Conservation (phyloP, 257 asterid genomes). For the Primulina eburnea region DNA sequence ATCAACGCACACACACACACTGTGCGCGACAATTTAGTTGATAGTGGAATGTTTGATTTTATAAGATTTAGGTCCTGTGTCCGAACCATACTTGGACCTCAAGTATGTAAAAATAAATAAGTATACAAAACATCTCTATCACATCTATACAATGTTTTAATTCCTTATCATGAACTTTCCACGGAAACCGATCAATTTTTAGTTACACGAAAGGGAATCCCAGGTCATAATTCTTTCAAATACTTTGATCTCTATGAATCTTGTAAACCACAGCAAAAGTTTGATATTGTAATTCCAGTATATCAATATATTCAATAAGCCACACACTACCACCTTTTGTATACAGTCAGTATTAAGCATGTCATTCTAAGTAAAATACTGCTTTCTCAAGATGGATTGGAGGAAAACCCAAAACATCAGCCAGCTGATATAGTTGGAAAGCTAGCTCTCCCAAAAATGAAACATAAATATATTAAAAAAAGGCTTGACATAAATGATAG, state of each 20-base stretch:
- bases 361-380: neutral
- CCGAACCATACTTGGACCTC: neutral
- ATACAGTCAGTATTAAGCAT: neutral
- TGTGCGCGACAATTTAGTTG: neutral
- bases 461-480: too few species aligned
- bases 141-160: neutral
- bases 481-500: neutral
- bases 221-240: neutral
- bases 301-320: neutral
- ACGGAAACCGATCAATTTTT: neutral
- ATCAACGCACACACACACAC: neutral
- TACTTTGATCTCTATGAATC: neutral
- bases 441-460: neutral
- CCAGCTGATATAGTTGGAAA: neutral
- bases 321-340: neutral
- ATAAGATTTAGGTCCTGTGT: too few species aligned
- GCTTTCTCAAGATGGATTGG: neutral
- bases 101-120: too few species aligned
- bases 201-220: neutral
- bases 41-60: neutral
- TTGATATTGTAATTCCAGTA: neutral
- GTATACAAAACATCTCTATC: neutral
- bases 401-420: neutral
- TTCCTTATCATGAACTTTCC: neutral
- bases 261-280: neutral